These are phyloP conservation scores for Hypoxylon trugodes DNA, from an alignment of 495 filamentous ascomycete species.

Conservation along the genomic window DNA sequence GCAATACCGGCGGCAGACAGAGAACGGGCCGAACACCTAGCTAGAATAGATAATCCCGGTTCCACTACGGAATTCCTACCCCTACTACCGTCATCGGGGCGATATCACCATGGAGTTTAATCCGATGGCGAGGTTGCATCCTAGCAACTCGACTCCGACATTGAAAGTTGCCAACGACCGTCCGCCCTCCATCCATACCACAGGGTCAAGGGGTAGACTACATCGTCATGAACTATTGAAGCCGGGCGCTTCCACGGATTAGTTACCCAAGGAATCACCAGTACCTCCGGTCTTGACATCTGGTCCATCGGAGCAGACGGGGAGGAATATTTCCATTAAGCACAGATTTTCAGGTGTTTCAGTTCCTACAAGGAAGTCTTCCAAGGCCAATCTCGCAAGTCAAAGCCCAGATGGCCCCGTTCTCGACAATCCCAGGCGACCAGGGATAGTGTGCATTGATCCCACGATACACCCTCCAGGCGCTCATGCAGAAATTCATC, in stretches of 20 bases:
- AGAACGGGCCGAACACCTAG: neutral
- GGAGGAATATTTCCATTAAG: constrained; percentile 4
- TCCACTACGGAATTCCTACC: neutral
- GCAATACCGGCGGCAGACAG: neutral
- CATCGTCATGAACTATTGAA: constrained; percentile 36
- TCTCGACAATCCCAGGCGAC: neutral
- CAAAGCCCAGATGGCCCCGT: neutral
- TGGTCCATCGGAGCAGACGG: neutral
- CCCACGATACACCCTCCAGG: constrained; percentile 22
- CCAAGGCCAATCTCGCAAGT: neutral
- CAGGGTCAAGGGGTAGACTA: constrained; percentile 14
- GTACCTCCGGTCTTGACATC: constrained; percentile 36
- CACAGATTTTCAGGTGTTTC: constrained; percentile 12
- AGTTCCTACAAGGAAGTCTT: constrained; percentile 10
- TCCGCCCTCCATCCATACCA: constrained; percentile 30
- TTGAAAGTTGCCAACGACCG: constrained; percentile 22
- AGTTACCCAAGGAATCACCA: constrained; percentile 30
- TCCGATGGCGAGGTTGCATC: constrained; percentile 9
- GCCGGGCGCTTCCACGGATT: constrained; percentile 13
- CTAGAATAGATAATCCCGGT: neutral
- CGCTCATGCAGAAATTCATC: constrained; percentile 16
- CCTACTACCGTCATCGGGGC: neutral
- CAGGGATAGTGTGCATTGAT: constrained; percentile 23
- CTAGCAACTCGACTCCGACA: constrained; percentile 36
- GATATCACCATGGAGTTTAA: constrained; percentile 12